Evolutionary conservation across 192 early-diverging fungal genomes (phyloP), one percentile per base, ranked within the genome.

Genomic region (Podila minutissima): DNA sequence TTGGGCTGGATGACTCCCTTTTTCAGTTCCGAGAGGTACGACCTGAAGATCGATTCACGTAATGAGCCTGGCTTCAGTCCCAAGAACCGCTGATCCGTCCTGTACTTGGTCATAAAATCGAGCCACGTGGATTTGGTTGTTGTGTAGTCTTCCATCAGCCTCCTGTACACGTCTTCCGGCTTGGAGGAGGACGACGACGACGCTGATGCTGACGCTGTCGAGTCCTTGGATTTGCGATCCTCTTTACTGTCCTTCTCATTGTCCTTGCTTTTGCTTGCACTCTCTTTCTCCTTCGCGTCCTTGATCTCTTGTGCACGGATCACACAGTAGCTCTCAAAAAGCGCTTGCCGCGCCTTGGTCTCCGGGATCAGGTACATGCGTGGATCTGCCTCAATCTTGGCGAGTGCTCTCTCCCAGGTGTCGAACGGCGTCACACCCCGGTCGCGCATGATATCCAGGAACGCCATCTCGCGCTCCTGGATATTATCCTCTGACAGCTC

Each of bases 311-410:
- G 81, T 32, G 84, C 89, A 35, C 89, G 81, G 46, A 86, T 82
- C n/a, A 86, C 85, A 83, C 94, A 96, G 67, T 85, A 96, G 58
- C 92, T 83, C 22, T 96, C 93, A 72, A 93, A 96, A 13, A 91
- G 65, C 38, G 76, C 82, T 70, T 92, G 89, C 7, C 89, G 83
- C 28, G 89, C 87, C 72, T 91, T 92, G 19, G 69, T 67, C 26
- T 55, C 51, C 11, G 74, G 72, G 7, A 84, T 78, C 33, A 79
- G 22, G 71, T 70, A 64, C 60, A 72, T 59, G 5, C 94, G 74
- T 22, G 72, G 67, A 72, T 96, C 94, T 20, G 71, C 51, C 61
- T 89, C 87, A 48, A 96, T 79, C 71, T 90, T 91, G 7, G 86
- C 85, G 4, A 91, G 71, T 50, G 95, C 93, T 72, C 86, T 89